Percentiles rank a stretch among this genome's conserved stretches.
phyloP scores from a whole-genome alignment of 345 rosid species.

The Eucalyptus erythrocorys region DNA sequence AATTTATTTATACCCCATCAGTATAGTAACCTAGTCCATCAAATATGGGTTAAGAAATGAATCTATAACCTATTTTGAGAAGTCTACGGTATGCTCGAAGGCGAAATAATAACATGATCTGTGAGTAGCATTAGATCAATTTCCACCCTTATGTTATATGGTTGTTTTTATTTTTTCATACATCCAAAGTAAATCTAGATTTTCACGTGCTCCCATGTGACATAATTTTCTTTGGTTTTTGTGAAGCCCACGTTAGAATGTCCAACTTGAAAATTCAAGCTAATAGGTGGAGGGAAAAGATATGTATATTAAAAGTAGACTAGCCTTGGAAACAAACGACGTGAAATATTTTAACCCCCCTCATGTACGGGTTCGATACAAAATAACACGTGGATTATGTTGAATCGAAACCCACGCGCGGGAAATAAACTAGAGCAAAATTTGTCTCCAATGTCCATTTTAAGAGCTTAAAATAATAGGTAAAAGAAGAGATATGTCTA shows the following conservation, averaged over 20 bases:
- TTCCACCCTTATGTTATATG: not conserved
- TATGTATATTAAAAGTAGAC: not conserved
- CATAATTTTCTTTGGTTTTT: not conserved
- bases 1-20: not conserved
- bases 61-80: not conserved
- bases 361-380: rapidly evolving
- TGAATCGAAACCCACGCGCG: not conserved
- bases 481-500: not conserved
- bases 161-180: not conserved
- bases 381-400: not conserved
- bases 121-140: not conserved
- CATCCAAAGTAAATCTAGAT: not conserved
- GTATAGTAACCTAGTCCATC: not conserved
- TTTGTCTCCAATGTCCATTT: not conserved
- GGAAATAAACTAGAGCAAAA: not conserved
- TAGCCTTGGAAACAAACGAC: not conserved
- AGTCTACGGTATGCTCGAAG: rapidly evolving
- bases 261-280: not conserved
- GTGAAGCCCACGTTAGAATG: not conserved
- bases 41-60: not conserved
- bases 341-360: not conserved
- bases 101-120: not conserved
- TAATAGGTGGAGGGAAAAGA: not conserved
- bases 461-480: not conserved
- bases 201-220: not conserved